Base-by-base conservation (phyloP, 495 filamentous ascomycete species). In the Podospora pseudocomata region DNA sequence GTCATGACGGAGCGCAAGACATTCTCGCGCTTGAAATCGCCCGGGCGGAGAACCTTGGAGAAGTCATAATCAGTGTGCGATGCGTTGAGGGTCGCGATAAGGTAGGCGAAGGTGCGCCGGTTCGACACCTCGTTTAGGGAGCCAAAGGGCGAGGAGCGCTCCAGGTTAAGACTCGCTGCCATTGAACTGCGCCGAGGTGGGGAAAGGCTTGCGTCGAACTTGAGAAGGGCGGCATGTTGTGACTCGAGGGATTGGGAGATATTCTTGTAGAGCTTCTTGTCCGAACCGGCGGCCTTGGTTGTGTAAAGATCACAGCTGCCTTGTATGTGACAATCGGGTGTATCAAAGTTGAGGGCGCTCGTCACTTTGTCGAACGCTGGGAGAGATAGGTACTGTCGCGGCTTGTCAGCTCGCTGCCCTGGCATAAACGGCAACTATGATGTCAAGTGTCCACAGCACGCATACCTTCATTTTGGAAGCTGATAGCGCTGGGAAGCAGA, bases 61-160 rank as follows among this genome's bases (percentile, higher is more conserved):
- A 98, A 98, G 78, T 98, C 94, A 77, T 99, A 99, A 76, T 99
- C 96, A 1, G 93, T 90, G 78, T 99, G 94, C 54, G 91, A 94
- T 0, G 94, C 94, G 72, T 99, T 99, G n/a, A 99, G 84, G 1
- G 96, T 97, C 15, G 95, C 95, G 74, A 98, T 97, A 67, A 98
- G 78, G 78, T 98, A 98, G 55, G 95, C 93, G 79, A 95, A 98
- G 0, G 92, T 96, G 60, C 93, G 89, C 15, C 96, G 91, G 74
- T 91, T 93, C 9, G 91, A 91, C 60, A 90, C 86, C 69, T 97
- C 91, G 64, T 90, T 91, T 61, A 99, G 85, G 44, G 89, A 88
- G 18, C 95, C 96, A 74, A 99, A 99, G 5, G 96, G 92, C 75
- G 91, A 94, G 1, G 92, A 90, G 67, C 92, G 89, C 20, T 88